Evolutionary conservation across 2,329 filamentous ascomycete genomes (phyloP), one percentile per base, ranked within the genome.

Genomic region (Hypoxylon sp.): DNA sequence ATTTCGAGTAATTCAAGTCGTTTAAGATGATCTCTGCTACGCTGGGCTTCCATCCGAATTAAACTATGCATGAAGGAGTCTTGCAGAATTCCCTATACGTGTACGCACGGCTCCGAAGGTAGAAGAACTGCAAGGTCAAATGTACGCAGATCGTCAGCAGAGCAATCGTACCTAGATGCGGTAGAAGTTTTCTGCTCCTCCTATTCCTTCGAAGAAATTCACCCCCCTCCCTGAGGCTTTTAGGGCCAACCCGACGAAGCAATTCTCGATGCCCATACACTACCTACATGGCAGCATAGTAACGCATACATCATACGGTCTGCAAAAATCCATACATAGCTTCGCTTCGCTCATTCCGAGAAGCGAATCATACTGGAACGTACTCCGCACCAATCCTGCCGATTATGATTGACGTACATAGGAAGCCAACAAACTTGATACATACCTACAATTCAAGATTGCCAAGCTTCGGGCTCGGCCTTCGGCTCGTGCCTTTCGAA

Each of bases 381-480:
- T 59, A 9, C 37, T 51, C 55, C 17, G 39, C 17, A 44, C 39
- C 39, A 44, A 44, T 44, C 39, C 39, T 22, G 39, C 17, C 4
- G 17, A 44, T 17, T 22, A 22, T 22, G 17, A 22, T 17, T 19
- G 39, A 3, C 17, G 19, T 22, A 22, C 8, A 22, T 22, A 22
- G 17, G 17, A 44, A 44, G 17, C 39, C 39, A 44, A 22, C 9
- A 22, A 22, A 44, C n/a, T 9, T n/a, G 8, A 17, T 11, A 44
- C 19, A 22, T 22, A 22, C 19, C 19, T 22, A 22, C 39, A 22
- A 10, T 22, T 22, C 8, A 22, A 44, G 19, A 44, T 22, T 22
- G 39, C 39, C 39, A 44, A 44, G 62, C 44, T 39, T 33, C 52
- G 63, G 63, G 57, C 54, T 61, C 55, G 59, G 52, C 39, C 48